Evolutionary conservation across 2,329 filamentous ascomycete species (phyloP), one percentile per base, ranked within the genome.

Genomic region (Didymella keratinophila): DNA sequence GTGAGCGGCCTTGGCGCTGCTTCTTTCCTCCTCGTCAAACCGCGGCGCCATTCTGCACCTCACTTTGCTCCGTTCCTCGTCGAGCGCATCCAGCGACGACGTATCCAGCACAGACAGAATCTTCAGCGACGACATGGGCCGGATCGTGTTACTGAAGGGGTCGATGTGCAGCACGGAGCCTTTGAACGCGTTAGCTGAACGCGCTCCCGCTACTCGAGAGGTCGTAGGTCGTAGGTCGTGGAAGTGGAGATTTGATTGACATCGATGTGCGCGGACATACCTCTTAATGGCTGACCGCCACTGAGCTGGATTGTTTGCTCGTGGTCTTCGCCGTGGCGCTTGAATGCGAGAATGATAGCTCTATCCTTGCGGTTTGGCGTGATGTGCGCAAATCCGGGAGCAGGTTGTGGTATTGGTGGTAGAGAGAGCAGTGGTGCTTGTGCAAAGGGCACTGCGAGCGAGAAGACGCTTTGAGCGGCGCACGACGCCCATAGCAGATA

Each of bases 31-130:
- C 5, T 18, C 42, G 32, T 52, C 51, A 28, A 59, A 53, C 18
- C 8, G 18, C 9, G 64, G 64, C 14, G 59, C 56, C 14, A 71
- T 56, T 45, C 61, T 55, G 52, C 71, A 74, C 36, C 63, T 59
- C 12, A 68, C n/a, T 54, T 2, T 39, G 50, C 12, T 55, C 59
- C 11, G n/a, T n/a, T n/a, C n/a, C n/a, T n/a, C n/a, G n/a, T n/a
- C n/a, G n/a, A n/a, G n/a, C n/a, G n/a, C n/a, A n/a, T n/a, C n/a
- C n/a, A n/a, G n/a, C n/a, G n/a, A n/a, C n/a, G n/a, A n/a, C n/a
- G n/a, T n/a, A n/a, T n/a, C n/a, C n/a, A n/a, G n/a, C n/a, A n/a
- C n/a, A n/a, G n/a, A n/a, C n/a, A n/a, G n/a, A n/a, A n/a, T n/a
- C n/a, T n/a, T n/a, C n/a, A n/a, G n/a, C n/a, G n/a, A n/a, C n/a